Conservation (phyloP, 306 rosid genomes). For the Acacia crassicarpa region DNA sequence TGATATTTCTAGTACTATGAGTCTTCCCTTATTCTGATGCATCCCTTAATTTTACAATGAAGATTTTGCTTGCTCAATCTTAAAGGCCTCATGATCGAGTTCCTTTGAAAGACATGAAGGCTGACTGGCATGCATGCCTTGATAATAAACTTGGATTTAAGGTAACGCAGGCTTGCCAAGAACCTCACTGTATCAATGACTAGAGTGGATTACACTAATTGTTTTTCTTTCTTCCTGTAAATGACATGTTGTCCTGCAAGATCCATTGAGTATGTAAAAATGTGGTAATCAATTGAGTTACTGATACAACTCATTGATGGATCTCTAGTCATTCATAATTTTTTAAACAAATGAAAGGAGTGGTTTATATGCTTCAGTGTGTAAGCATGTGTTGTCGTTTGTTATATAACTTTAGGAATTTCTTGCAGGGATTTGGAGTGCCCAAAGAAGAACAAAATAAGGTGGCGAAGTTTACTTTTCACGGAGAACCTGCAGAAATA, state of each 20-base stretch:
- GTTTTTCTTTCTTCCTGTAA: neutral
- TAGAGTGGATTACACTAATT: neutral
- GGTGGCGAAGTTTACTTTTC: conserved; percentile 59
- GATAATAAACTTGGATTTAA: neutral
- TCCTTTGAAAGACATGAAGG: conserved; percentile 7
- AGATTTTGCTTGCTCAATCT: neutral
- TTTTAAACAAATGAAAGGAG: neutral
- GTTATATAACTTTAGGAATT: neutral
- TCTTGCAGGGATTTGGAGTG: conserved; percentile 66
- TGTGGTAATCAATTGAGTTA: neutral
- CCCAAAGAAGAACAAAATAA: conserved; percentile 63
- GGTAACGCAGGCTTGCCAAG: neutral
- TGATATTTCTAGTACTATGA: neutral
- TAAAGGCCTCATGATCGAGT: neutral
- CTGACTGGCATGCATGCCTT: conserved; percentile 12
- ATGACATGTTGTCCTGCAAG: neutral
- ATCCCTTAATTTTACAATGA: neutral
- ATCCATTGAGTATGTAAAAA: neutral
- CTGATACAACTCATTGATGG: neutral
- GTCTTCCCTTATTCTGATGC: neutral
- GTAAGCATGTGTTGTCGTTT: neutral
- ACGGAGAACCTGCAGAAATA: conserved; percentile 64
- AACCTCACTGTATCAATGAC: neutral
- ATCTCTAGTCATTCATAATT: neutral
- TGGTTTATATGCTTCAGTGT: neutral